Conservation (phyloP, 2,329 filamentous ascomycete genomes). For the Fusarium austroafricanum region DNA sequence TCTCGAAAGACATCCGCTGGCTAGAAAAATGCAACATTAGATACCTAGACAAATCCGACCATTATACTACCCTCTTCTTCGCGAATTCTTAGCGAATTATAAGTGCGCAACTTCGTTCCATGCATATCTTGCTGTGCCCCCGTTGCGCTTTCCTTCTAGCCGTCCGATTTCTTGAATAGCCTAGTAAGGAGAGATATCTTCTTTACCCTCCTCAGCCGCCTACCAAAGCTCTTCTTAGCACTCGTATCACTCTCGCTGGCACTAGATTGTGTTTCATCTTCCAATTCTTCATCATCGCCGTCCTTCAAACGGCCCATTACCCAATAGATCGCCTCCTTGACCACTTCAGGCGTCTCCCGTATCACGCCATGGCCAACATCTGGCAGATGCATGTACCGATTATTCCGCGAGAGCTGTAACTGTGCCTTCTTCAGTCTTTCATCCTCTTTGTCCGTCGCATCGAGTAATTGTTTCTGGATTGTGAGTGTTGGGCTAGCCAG, state of each 20-base stretch:
- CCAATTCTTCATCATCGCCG: accelerated
- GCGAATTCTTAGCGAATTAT: not conserved
- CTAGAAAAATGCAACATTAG: too few relatives aligned
- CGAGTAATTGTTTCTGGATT: slow-evolving; percentile 25
- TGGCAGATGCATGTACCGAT: slow-evolving; percentile 35
- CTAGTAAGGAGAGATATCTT: not conserved
- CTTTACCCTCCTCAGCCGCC: not conserved
- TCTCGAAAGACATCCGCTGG: too few relatives aligned
- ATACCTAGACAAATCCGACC: too few relatives aligned
- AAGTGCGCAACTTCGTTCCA: not conserved
- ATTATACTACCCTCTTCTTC: not conserved
- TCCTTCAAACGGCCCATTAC: slow-evolving; percentile 23
- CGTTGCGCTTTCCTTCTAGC: not conserved
- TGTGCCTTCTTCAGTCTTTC: slow-evolving; percentile 38
- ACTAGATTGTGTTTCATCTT: accelerated
- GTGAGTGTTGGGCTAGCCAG: slow-evolving; percentile 2
- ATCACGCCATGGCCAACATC: slow-evolving; percentile 38
- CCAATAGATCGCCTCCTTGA: slow-evolving; percentile 28
- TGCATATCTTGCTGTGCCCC: not conserved
- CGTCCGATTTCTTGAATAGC: not conserved
- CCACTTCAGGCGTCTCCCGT: slow-evolving; percentile 25
- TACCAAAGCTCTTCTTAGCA: not conserved
- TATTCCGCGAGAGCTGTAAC: slow-evolving; percentile 25
- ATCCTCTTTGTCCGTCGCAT: slow-evolving; percentile 33
- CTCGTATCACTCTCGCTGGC: accelerated